Conservation (phyloP, 306 rosid genomes). For the Inga oerstediana region DNA sequence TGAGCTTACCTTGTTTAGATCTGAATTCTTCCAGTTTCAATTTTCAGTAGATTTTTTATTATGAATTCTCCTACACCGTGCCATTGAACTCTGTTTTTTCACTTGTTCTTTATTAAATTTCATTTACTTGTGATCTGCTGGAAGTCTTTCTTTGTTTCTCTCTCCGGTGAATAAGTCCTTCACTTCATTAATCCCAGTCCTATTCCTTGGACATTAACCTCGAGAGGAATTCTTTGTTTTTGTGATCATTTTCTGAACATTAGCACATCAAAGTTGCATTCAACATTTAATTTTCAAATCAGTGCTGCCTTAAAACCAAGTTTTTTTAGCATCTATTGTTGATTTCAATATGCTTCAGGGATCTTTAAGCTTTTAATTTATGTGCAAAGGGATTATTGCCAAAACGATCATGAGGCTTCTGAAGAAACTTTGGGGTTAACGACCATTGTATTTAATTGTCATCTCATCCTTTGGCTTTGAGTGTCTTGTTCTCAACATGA, state of each 20-base stretch:
- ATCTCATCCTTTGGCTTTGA: constrained; percentile 21
- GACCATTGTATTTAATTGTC: constrained; percentile 25
- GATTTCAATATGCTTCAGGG: background rate
- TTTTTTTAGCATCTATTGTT: background rate
- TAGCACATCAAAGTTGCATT: background rate
- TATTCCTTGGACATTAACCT: background rate
- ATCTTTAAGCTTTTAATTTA: constrained; percentile 2
- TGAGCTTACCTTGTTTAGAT: background rate
- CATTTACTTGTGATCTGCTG: background rate
- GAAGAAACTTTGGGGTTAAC: background rate
- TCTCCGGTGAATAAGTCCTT: background rate
- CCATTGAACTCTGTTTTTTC: background rate
- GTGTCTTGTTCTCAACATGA: constrained; percentile 10
- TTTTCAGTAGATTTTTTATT: background rate
- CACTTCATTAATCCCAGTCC: background rate
- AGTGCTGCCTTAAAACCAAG: background rate
- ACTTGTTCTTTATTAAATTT: background rate
- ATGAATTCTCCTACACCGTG: background rate
- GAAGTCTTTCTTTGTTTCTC: background rate
- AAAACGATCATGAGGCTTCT: background rate
- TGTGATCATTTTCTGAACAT: background rate
- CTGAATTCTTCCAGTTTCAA: background rate
- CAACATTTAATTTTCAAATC: background rate
- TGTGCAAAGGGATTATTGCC: background rate
- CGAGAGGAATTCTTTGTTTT: background rate